Evolutionary conservation across 176 grass and related monocot genomes (phyloP).

Genomic region (barley (Hordeum vulgare)): DNA sequence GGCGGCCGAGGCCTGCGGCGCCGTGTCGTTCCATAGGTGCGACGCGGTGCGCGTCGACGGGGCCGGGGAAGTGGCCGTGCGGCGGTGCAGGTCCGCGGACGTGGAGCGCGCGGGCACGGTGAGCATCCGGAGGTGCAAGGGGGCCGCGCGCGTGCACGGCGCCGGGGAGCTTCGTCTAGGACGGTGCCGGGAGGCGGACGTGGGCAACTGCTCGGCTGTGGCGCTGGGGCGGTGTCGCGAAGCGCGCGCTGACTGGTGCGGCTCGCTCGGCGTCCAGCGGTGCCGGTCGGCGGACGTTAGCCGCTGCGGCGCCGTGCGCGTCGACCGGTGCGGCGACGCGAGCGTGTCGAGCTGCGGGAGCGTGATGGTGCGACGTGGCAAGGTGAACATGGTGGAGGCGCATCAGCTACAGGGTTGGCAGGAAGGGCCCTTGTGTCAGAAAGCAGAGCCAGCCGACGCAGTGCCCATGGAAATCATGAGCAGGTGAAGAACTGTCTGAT

Average conservation of each 20-base stretch:
- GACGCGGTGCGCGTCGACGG: slow-evolving; percentile 36
- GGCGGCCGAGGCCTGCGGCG: slow-evolving; percentile 36
- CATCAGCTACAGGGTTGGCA: background rate
- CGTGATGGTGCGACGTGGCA: slow-evolving; percentile 4
- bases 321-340: background rate
- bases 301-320: slow-evolving; percentile 29
- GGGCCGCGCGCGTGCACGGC: slow-evolving; percentile 33
- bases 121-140: slow-evolving; percentile 37
- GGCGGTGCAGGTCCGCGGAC: slow-evolving; percentile 36
- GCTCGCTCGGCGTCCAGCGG: slow-evolving; percentile 31
- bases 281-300: slow-evolving; percentile 45
- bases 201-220: slow-evolving; percentile 40
- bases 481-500: background rate
- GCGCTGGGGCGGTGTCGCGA: slow-evolving; percentile 26
- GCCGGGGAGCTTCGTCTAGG: slow-evolving; percentile 37
- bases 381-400: slow-evolving; percentile 6
- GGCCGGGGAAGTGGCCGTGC: slow-evolving; percentile 24
- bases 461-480: background rate
- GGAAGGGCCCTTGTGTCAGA: background rate
- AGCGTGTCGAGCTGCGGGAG: slow-evolving; percentile 12
- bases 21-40: slow-evolving; percentile 34
- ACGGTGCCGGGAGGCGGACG: slow-evolving; percentile 36
- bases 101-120: slow-evolving; percentile 41
- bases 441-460: background rate
- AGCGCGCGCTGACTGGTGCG: slow-evolving; percentile 49